A percentile compares a stretch with the other conserved stretches of the same genome.
These are phyloP conservation scores for Daldinia loculata DNA, from an alignment of 495 filamentous ascomycete species.

Conservation along the genomic window DNA sequence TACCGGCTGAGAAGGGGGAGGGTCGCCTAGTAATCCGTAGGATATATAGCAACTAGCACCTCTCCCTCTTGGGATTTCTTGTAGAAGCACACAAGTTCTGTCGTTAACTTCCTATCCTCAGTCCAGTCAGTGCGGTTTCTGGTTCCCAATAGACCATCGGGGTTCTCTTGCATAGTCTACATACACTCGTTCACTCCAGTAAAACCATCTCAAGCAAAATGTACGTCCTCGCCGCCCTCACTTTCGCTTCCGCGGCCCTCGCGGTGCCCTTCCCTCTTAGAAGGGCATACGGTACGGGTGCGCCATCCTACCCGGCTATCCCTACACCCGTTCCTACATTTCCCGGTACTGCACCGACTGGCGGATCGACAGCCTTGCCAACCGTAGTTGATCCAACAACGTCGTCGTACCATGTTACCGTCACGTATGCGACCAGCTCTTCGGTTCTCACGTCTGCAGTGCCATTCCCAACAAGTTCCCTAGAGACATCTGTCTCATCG, in stretches of 20 bases:
- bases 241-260: slow-evolving; percentile 31
- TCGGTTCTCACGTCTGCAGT: not conserved
- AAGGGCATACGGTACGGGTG: not conserved
- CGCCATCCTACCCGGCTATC: not conserved
- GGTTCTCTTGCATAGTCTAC: slow-evolving; percentile 14
- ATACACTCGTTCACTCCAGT: slow-evolving; percentile 28
- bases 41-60: slow-evolving; percentile 19
- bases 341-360: slow-evolving; percentile 23
- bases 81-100: slow-evolving; percentile 13
- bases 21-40: not conserved
- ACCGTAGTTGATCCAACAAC: slow-evolving; percentile 12
- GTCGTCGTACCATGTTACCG: slow-evolving; percentile 13
- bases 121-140: slow-evolving; percentile 26
- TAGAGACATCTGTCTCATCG: not conserved
- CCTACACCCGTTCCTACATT: slow-evolving; percentile 8
- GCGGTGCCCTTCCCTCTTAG: slow-evolving; percentile 29
- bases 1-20: slow-evolving; percentile 7
- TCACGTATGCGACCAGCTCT: slow-evolving; percentile 20
- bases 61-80: slow-evolving; percentile 1
- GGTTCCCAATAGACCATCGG: slow-evolving; percentile 14
- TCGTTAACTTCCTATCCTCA: slow-evolving; percentile 24
- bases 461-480: not conserved
- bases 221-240: slow-evolving; percentile 33
- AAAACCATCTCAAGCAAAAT: slow-evolving; percentile 15
- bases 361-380: slow-evolving; percentile 16